phyloP scores from a whole-genome alignment of 768 basidiomycete species.

The Goffeauzyma gilvescens region DNA sequence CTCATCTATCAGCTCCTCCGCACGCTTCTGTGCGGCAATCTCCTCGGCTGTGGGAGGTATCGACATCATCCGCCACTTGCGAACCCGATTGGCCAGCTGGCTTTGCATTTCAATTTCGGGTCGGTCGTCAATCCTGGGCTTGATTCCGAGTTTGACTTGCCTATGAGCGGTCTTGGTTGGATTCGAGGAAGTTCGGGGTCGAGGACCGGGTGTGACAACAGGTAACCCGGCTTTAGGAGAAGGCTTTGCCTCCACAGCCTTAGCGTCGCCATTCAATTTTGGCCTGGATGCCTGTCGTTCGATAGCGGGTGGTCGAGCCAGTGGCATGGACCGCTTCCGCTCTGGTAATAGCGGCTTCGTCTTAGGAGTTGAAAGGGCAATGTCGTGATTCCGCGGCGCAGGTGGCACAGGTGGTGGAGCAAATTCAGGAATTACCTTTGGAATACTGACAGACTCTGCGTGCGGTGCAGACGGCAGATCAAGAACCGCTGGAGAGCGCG shows the following conservation, averaged over 20 bases:
- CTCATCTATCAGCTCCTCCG: background rate
- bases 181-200: background rate
- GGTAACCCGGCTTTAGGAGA: too few relatives aligned
- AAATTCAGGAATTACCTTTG: background rate
- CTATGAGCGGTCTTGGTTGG: background rate
- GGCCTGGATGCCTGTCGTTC: background rate
- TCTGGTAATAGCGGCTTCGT: too few relatives aligned
- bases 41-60: constrained; percentile 2
- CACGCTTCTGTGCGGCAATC: too few relatives aligned
- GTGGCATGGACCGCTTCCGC: too few relatives aligned
- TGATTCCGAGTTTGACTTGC: constrained; percentile 1
- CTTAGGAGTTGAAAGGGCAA: too few relatives aligned
- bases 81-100: constrained; percentile 5
- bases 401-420: background rate
- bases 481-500: constrained; percentile 13
- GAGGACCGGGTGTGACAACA: background rate
- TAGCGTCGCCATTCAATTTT: background rate
- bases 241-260: background rate
- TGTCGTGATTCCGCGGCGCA: too few relatives aligned
- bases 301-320: background rate
- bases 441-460: background rate
- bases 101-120: constrained; percentile 11
- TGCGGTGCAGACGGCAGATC: constrained; percentile 7
- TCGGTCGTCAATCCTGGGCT: constrained; percentile 7
- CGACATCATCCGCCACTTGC: constrained; percentile 5